Base-by-base conservation (phyloP, 805 yeast genomes). In the Myxozyma sirexii region DNA sequence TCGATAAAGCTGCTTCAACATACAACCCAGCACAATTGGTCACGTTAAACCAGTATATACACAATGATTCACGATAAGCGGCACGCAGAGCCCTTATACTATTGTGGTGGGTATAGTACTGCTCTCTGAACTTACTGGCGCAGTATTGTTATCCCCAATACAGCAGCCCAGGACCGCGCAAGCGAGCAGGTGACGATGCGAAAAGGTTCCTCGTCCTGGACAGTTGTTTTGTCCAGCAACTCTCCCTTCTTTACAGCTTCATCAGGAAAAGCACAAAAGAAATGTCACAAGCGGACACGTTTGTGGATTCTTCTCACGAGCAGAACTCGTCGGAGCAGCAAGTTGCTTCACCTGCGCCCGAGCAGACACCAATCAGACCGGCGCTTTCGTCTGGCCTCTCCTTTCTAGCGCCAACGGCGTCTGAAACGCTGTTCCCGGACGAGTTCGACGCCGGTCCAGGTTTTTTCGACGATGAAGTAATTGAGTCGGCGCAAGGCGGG, bases 371-470 rank as follows among this genome's bases (percentile, higher is more conserved):
- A 17, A 19, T 43, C 19, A 17, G 42, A 24, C 54, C 48, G 13
- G 46, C 38, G 44, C 29, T 27, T 2, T 50, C 48, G 21, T 35
- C 54, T 38, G 54, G 58, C n/a, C 29, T 38, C 57, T 48, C 53
- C 12, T 48, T 48, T n/a, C 43, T 48, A 10, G 43, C 53, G 35
- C 35, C 55, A 10, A 48, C 54, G 6, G 51, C 35, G 24, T 54
- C 58, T 8, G 51, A 64, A 6, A 54, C 59, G 35, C 42, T 60
- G 33, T 61, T 47, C 27, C 64, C 64, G 17, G 66, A 62, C 54
- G 64, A 62, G 27, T 60, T 62, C 35, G 62, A 56, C 46, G 54
- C 66, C 6, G 58, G 51, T 4, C 35, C 62, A n/a, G 54, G 57
- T 3, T 62, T 39, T 26, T 56, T 52, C 33, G 42, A 48, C 19